Evolutionary conservation across 2,329 filamentous ascomycete species (phyloP), one percentile per base, ranked within the genome.

Genomic region (Phoma sp.): DNA sequence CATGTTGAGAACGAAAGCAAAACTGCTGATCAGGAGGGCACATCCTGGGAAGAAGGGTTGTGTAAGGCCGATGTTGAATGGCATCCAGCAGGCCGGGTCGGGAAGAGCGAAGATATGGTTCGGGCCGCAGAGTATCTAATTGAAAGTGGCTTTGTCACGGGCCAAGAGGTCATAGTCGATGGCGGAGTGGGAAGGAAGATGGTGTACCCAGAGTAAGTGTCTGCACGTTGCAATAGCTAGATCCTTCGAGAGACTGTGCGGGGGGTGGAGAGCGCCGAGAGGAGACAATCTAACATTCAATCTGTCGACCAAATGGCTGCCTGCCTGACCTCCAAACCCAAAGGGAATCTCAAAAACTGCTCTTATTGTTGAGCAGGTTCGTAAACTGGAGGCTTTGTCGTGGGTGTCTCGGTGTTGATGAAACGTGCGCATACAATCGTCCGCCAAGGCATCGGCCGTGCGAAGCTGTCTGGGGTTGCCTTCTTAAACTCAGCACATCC

Each of bases 41-140:
- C 43, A 40, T 56, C 57, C 28, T 83, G 80, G 81, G 78, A 81
- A 53, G 77, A 80, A 4, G 79, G 76, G 0, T 59, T 83, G 58
- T 74, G 65, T 2, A 68, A 76, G 52, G 75, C 76, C 32, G 81
- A 84, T 55, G 74, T 76, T 23, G 53, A 65, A 43, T 83, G 80
- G 80, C 81, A 84, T 67, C 71, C 80, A 23, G 78, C 76, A 7
- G 80, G 81, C 3, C 67, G 80, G 40, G 81, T 83, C 4, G 81
- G 81, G 1, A 79, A 75, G 53, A 79, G 79, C 2, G 80, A 81
- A 29, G 80, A 83, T 64, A 67, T 80, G 33, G 57, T 67, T 15
- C 69, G 62, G 46, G 75, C 77, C 4, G 74, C 78, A 29, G 70
- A 76, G 56, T 80, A 77, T 63, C 59, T 79, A 14, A 64, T 72